Conservation (phyloP, 257 asterid species). For the Hygrophila difformis region DNA sequence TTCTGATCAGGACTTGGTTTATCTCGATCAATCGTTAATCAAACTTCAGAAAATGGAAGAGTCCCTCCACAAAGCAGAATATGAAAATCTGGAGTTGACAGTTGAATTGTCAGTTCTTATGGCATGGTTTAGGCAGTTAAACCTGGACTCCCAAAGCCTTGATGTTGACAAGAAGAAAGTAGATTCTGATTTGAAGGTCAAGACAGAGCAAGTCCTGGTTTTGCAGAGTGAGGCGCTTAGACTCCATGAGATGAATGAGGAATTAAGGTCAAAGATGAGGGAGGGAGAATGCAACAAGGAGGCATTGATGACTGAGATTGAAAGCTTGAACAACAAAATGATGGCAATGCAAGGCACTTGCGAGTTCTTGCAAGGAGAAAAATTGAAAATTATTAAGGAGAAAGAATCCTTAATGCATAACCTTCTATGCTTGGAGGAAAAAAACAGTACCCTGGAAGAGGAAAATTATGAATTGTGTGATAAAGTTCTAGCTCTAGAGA, state of each 20-base stretch:
- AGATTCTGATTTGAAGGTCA: slow-evolving; percentile 34
- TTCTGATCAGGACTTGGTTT: slow-evolving; percentile 34
- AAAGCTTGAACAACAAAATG: slow-evolving; percentile 35
- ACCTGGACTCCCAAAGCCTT: slow-evolving; percentile 29
- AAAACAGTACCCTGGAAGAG: slow-evolving; percentile 39
- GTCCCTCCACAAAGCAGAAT: slow-evolving; percentile 37
- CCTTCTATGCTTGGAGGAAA: slow-evolving; percentile 35
- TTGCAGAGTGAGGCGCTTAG: slow-evolving; percentile 36
- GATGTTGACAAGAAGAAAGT: slow-evolving; percentile 37
- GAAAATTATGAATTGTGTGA: slow-evolving; percentile 37
- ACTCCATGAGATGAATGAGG: slow-evolving; percentile 45
- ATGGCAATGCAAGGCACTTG: slow-evolving; percentile 29
- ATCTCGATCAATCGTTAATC: slow-evolving; percentile 26
- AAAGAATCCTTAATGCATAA: slow-evolving; percentile 35
- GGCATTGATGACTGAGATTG: slow-evolving; percentile 28
- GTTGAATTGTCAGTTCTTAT: slow-evolving; percentile 54
- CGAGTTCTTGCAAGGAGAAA: slow-evolving; percentile 39
- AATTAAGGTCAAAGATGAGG: slow-evolving; percentile 32
- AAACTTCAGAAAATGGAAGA: slow-evolving; percentile 40
- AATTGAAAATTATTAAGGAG: slow-evolving; percentile 31
- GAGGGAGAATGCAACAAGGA: slow-evolving; percentile 46
- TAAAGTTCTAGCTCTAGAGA: slow-evolving; percentile 42
- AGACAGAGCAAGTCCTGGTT: slow-evolving; percentile 27
- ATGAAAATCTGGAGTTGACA: slow-evolving; percentile 42
- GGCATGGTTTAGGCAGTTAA: slow-evolving; percentile 52